These are phyloP conservation scores for Phellopilus nigrolimitatus DNA, from an alignment of 1,284 basidiomycete genomes.

Conservation along the genomic window DNA sequence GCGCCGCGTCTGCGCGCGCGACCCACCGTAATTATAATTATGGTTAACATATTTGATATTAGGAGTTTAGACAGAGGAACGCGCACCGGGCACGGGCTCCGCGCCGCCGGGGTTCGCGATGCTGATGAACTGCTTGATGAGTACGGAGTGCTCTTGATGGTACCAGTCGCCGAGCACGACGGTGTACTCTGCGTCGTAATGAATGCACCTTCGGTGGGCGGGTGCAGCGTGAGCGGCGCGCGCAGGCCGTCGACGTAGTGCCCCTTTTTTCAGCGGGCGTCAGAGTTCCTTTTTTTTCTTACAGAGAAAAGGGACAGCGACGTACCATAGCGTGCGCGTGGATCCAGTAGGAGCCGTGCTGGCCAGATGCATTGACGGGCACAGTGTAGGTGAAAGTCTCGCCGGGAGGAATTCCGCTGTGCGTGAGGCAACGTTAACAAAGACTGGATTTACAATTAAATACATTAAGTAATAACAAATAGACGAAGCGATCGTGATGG, in stretches of 20 bases:
- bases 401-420: constrained; percentile 81
- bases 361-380: constrained; percentile 65
- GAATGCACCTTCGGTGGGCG: constrained; percentile 50
- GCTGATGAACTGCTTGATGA: constrained; percentile 71
- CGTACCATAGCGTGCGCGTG: constrained; percentile 66
- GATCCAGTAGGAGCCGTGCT: constrained; percentile 88
- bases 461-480: too few species aligned
- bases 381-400: constrained; percentile 74
- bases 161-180: constrained; percentile 86
- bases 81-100: constrained; percentile 78
- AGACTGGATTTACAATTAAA: too few species aligned
- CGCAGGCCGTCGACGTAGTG: constrained; percentile 89
- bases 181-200: constrained; percentile 93
- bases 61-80: not conserved
- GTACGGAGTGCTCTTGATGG: constrained; percentile 64
- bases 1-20: constrained; percentile 56
- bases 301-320: not conserved
- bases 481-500: not conserved
- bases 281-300: constrained; percentile 17
- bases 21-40: not conserved
- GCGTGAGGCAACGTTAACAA: too few species aligned
- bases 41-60: not conserved
- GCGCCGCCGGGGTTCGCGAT: constrained; percentile 76
- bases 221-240: constrained; percentile 74
- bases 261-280: constrained; percentile 41